Evolutionary conservation across 495 filamentous ascomycete species (phyloP), one percentile per base, ranked within the genome.

Genomic region (Chaetomidium leptoderma): DNA sequence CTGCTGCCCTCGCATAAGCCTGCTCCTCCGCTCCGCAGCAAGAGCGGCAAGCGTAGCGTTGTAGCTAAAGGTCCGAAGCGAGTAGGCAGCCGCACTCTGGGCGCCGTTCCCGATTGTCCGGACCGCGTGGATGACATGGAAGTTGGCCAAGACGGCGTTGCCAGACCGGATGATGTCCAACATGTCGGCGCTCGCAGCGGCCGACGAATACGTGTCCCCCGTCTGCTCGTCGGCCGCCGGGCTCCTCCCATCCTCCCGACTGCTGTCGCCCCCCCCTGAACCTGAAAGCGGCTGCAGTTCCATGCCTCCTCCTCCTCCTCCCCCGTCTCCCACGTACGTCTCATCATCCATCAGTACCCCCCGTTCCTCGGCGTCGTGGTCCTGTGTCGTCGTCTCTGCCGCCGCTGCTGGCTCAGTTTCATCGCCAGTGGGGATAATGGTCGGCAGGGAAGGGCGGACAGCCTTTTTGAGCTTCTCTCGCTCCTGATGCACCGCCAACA

Each of bases 351-450:
- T 76, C 24, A 83, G 67, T 23, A 92, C 71, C 3, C 90, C 89
- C n/a, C 86, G 81, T 69, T 95, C 90, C 70, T 95, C 91, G 1
- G 87, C 78, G 70, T 95, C 90, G 64, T 84, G 79, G 63, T 92
- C 88, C 66, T 92, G 89, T 4, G 48, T 58, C 24, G 66, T 68
- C 23, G 64, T 39, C 8, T 64, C 64, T 4, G 66, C 46, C 9
- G 65, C 64, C 4, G 48, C 45, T 0, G 30, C 26, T 1, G 36
- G 45, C 13, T 19, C 50, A 2, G 59, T 9, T 30, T 42, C 39
- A 5, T 4, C 42, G 3, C 21, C 50, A 17, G 43, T 64, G 4
- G 60, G 39, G 10, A 6, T 52, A 17, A 58, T 59, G 27, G 57
- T 61, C 33, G 33, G 53, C 47, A 70, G 60, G 21, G 59, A 58